Evolutionary conservation across 768 basidiomycete species (phyloP).

Genomic region (Leccinellum albellum): DNA sequence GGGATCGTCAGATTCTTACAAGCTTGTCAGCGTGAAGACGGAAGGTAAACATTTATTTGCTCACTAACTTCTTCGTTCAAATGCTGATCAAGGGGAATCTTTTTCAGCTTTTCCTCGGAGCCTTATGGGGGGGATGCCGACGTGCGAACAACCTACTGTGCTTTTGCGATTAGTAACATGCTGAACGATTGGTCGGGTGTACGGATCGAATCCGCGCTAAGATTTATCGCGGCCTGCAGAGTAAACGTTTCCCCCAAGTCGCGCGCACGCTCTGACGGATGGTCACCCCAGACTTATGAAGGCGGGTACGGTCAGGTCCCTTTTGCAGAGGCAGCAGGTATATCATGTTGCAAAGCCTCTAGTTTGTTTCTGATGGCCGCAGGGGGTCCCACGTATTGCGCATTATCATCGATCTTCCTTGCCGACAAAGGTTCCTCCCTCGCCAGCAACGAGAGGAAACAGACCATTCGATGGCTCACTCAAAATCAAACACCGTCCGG

Average conservation of each 20-base stretch:
- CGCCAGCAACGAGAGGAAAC: constrained; percentile 39
- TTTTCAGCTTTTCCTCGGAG: constrained; percentile 61
- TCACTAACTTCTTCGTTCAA: constrained; percentile 10
- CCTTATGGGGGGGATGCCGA: constrained; percentile 74
- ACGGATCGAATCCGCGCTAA: constrained; percentile 54
- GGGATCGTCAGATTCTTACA: constrained; percentile 67
- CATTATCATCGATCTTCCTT: constrained; percentile 71
- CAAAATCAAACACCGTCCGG: constrained; percentile 63
- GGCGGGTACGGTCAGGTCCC: constrained; percentile 88
- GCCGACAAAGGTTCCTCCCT: constrained; percentile 23
- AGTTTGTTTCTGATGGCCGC: neutral
- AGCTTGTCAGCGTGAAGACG: constrained; percentile 73
- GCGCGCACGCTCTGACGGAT: neutral
- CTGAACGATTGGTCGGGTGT: constrained; percentile 77
- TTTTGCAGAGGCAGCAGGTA: constrained; percentile 82
- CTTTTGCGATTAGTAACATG: constrained; percentile 78
- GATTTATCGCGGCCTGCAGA: constrained; percentile 67
- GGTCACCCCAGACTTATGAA: constrained; percentile 71
- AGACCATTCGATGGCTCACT: constrained; percentile 73
- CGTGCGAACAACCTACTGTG: constrained; percentile 81
- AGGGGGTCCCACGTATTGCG: constrained; percentile 96
- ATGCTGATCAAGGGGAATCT: constrained; percentile 1
- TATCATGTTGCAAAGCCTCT: constrained; percentile 8
- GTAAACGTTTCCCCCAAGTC: constrained; percentile 39
- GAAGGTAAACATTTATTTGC: constrained; percentile 53